Evolutionary conservation across 176 grass and related monocot species (phyloP), one percentile per base, ranked within the genome.

Genomic region (Zoysia pacifica): DNA sequence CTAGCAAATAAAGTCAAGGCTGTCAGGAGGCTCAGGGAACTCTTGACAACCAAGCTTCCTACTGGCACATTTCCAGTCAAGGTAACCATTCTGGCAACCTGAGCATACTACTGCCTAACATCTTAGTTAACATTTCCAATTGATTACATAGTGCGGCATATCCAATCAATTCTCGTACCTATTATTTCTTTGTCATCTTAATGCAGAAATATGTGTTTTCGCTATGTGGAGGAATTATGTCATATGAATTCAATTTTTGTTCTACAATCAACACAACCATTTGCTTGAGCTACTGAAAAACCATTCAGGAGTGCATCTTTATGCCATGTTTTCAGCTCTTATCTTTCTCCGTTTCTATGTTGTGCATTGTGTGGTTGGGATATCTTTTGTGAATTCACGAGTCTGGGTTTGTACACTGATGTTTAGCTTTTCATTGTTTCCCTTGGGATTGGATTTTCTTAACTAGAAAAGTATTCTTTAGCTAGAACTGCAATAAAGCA

Each of bases 1-100:
- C 38, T 99, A 73, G 96, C 96, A n/a, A 94, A 91, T 77, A 99
- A 99, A 91, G 96, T 99, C 35, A 99, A 99, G 79, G 96, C 92
- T 55, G 79, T 99, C 11, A 91, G 92, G 83, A 99, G 96, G 84
- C 88, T 99, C 48, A 93, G 92, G 81, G 96, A 99, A 65, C 85
- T 99, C 60, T 84, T 99, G 82, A 95, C 96, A 43, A 99, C 90
- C 66, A 99, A 94, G 75, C 84, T 99, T 41, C 96, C 88, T 39
- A 81, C 75, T 8, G 92, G 96, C 52, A 99, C 96, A 72, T 99
- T 95, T 87, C 92, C 92, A 6, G 90, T 99, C 59, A 99, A 99
- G 96, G 96, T 95, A 93, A 84, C 48, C 72, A 49, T 41, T 67
- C 43, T 28, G 36, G 3, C 64, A 49, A 63, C 42, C 14, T 58